phyloP scores from a whole-genome alignment of 2,329 filamentous ascomycete species.

The Stemphylium lycopersici region DNA sequence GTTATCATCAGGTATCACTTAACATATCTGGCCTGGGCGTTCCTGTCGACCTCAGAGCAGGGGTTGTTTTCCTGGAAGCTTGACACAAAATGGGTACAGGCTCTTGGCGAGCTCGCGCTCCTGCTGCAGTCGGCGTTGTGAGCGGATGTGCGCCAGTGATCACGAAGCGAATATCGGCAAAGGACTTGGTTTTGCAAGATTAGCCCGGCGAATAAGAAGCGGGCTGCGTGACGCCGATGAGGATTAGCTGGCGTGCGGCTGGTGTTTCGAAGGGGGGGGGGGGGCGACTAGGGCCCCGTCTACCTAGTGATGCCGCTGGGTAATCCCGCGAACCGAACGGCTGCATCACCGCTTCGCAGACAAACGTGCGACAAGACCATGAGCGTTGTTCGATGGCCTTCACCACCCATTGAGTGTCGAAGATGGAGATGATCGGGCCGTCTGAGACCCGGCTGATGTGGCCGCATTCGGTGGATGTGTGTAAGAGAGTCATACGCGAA shows the following conservation, averaged over 20 bases:
- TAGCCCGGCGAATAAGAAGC: slow-evolving; percentile 24
- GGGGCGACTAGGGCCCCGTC: slow-evolving; percentile 17
- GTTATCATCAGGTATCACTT: background rate
- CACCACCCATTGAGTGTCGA: background rate
- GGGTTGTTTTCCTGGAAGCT: background rate
- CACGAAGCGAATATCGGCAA: slow-evolving; percentile 21
- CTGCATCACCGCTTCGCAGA: slow-evolving; percentile 24
- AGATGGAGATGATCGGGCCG: slow-evolving; percentile 19
- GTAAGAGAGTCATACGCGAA: slow-evolving; percentile 22
- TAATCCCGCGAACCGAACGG: slow-evolving; percentile 20
- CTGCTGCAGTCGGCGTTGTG: slow-evolving; percentile 6
- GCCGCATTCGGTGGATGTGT: slow-evolving; percentile 24
- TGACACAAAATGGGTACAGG: background rate
- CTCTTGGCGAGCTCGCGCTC: background rate
- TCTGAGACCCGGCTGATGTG: slow-evolving; percentile 32
- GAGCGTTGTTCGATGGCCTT: slow-evolving; percentile 1
- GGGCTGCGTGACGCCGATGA: slow-evolving; percentile 24
- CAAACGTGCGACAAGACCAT: slow-evolving; percentile 15
- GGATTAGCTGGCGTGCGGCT: slow-evolving; percentile 16
- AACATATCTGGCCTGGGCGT: background rate
- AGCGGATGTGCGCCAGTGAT: slow-evolving; percentile 22
- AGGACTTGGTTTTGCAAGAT: slow-evolving; percentile 15
- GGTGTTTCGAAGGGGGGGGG: slow-evolving; percentile 21
- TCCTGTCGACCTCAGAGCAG: background rate
- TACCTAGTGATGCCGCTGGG: slow-evolving; percentile 18